A percentile compares a stretch with the other conserved stretches of the same genome.
phyloP scores from a whole-genome alignment of 2,329 filamentous ascomycete genomes.

The Fusarium verrucosum region DNA sequence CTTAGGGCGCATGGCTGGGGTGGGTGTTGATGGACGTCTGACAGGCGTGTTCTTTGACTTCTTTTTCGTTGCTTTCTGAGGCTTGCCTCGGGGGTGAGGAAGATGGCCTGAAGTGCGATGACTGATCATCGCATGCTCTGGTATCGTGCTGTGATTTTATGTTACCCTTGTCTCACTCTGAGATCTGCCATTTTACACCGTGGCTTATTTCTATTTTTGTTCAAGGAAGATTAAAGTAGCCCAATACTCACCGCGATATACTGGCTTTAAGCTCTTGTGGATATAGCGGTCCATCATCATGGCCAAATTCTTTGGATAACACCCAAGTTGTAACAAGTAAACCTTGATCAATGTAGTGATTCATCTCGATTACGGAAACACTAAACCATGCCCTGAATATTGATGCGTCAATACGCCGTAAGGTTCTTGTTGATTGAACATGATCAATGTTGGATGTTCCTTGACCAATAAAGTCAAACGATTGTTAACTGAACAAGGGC shows the following conservation, averaged over 20 bases:
- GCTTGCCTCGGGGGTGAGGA: constrained; percentile 61
- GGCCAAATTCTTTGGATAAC: constrained; percentile 62
- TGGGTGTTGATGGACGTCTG: constrained; percentile 91
- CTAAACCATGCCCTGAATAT: background rate
- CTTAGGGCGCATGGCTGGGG: constrained; percentile 80
- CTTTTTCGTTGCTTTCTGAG: constrained; percentile 65
- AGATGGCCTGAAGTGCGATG: constrained; percentile 47
- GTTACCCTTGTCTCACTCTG: constrained; percentile 80
- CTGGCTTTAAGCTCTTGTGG: constrained; percentile 59
- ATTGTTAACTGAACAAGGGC: too few relatives aligned
- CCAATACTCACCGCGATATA: constrained; percentile 76
- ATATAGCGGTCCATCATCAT: constrained; percentile 75
- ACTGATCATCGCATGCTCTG: background rate
- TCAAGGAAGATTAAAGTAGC: constrained; percentile 64
- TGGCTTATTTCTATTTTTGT: constrained; percentile 84
- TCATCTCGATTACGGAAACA: background rate
- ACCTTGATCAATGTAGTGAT: background rate
- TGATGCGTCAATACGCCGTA: background rate
- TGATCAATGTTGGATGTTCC: too few relatives aligned
- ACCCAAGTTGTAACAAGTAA: background rate
- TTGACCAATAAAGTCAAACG: too few relatives aligned
- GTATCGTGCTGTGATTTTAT: background rate
- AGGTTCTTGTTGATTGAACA: too few relatives aligned
- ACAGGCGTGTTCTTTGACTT: constrained; percentile 67
- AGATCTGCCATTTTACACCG: constrained; percentile 70